These are phyloP conservation scores for Boletales sp. DNA, from an alignment of 768 basidiomycete genomes.

Conservation along the genomic window DNA sequence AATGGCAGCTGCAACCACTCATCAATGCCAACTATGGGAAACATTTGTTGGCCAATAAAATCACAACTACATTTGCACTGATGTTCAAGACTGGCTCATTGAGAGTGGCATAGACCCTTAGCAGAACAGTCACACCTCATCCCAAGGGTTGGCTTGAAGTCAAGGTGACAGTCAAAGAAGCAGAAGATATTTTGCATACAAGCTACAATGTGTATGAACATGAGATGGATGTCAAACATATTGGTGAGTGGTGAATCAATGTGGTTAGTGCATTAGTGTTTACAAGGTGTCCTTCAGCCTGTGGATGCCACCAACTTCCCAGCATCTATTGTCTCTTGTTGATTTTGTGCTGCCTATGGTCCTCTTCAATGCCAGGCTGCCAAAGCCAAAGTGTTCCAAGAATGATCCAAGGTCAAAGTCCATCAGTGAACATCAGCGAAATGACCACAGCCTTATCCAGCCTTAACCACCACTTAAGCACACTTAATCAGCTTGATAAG, in stretches of 20 bases:
- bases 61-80: too few relatives aligned
- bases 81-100: too few relatives aligned
- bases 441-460: too few relatives aligned
- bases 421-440: constrained; percentile 3
- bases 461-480: too few relatives aligned
- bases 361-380: constrained; percentile 38
- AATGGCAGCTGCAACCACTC: constrained; percentile 3
- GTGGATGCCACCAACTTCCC: constrained; percentile 42
- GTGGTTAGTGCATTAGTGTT: background rate
- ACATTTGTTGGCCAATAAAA: too few relatives aligned
- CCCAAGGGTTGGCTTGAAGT: constrained; percentile 40
- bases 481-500: too few relatives aligned
- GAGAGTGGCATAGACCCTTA: too few relatives aligned
- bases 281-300: constrained; percentile 24
- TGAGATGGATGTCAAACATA: constrained; percentile 34
- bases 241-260: constrained; percentile 25
- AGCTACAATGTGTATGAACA: constrained; percentile 42
- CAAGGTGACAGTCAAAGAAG: constrained; percentile 40
- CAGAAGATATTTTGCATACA: constrained; percentile 40
- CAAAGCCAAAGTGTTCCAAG: constrained; percentile 17
- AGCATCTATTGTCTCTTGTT: constrained; percentile 34
- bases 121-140: constrained; percentile 30
- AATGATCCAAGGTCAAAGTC: background rate
- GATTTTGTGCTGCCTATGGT: constrained; percentile 45
- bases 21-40: too few relatives aligned